Evolutionary conservation across 768 basidiomycete species (phyloP).

Genomic region (Clavulina sp.): DNA sequence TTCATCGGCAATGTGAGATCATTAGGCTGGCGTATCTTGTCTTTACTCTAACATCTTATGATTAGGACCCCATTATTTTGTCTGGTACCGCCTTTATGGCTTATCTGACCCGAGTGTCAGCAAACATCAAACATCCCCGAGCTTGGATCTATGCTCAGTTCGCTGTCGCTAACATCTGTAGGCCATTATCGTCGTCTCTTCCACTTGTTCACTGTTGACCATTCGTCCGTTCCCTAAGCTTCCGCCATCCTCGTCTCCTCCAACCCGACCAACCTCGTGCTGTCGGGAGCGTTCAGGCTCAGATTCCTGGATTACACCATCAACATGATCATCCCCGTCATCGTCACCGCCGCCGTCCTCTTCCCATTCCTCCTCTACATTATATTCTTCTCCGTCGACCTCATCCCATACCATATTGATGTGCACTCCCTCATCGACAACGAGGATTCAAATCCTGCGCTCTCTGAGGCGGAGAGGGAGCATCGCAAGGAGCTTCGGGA

Average conservation of each 20-base stretch:
- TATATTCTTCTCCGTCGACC: conserved; percentile 4
- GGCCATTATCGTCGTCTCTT: background rate
- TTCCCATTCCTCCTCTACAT: conserved; percentile 4
- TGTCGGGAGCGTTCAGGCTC: conserved; percentile 70
- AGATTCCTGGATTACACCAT: conserved; percentile 64
- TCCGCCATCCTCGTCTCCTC: conserved; percentile 53
- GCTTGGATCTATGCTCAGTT: conserved; percentile 30
- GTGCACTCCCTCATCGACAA: background rate
- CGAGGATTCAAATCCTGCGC: background rate
- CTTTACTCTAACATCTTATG: conserved; percentile 11
- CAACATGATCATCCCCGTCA: conserved; percentile 66
- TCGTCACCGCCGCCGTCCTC: conserved; percentile 43
- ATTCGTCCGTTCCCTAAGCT: conserved; percentile 46
- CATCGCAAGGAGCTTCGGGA: background rate
- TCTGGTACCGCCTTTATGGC: conserved; percentile 81
- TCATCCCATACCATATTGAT: conserved; percentile 7
- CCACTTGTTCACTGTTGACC: background rate
- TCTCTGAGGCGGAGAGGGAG: background rate
- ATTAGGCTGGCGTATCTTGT: background rate
- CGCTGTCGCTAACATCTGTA: conserved; percentile 18
- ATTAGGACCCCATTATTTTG: conserved; percentile 66
- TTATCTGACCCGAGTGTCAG: conserved; percentile 63
- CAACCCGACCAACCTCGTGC: conserved; percentile 88
- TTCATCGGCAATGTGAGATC: conserved; percentile 49
- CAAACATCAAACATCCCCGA: conserved; percentile 20